Percentiles rank a stretch among this genome's conserved stretches.
phyloP scores from a whole-genome alignment of 192 early-diverging fungal species.

The Dissophora ornata region DNA sequence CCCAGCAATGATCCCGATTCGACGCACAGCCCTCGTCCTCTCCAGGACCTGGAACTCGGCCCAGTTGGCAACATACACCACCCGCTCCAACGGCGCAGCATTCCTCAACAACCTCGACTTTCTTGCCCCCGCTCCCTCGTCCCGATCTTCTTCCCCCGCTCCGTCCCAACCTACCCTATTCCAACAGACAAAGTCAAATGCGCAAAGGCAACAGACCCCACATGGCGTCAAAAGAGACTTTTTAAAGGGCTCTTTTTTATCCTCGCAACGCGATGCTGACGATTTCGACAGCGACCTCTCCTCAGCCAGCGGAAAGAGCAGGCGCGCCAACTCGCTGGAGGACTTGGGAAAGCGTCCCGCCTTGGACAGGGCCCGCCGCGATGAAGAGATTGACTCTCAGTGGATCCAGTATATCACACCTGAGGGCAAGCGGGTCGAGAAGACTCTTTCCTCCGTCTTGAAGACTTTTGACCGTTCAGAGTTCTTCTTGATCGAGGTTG shows the following conservation, averaged over 20 bases:
- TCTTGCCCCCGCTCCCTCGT: conserved; percentile 30
- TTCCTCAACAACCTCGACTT: conserved; percentile 49
- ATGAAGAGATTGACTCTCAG: conserved; percentile 62
- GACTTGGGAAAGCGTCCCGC: conserved; percentile 12
- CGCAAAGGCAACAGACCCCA: neutral
- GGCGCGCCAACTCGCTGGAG: neutral
- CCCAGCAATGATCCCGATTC: conserved; percentile 21
- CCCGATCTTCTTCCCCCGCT: neutral
- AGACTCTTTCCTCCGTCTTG: conserved; percentile 35
- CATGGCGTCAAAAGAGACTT: conserved; percentile 17
- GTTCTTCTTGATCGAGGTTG: conserved; percentile 63
- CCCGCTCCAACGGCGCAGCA: conserved; percentile 46
- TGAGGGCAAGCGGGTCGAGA: conserved; percentile 54
- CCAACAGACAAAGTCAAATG: conserved; percentile 1
- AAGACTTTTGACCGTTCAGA: conserved; percentile 53
- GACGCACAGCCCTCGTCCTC: conserved; percentile 3
- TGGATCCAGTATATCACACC: conserved; percentile 59
- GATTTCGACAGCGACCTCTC: neutral
- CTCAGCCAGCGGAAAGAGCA: no score
- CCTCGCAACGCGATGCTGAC: conserved; percentile 4
- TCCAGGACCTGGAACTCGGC: neutral
- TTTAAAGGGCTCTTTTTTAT: conserved; percentile 1
- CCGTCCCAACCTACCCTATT: conserved; percentile 1
- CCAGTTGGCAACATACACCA: conserved; percentile 14
- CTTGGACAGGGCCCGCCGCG: conserved; percentile 53